phyloP scores from a whole-genome alignment of 148 eudicot species.

The Camellia lanceoleosa region DNA sequence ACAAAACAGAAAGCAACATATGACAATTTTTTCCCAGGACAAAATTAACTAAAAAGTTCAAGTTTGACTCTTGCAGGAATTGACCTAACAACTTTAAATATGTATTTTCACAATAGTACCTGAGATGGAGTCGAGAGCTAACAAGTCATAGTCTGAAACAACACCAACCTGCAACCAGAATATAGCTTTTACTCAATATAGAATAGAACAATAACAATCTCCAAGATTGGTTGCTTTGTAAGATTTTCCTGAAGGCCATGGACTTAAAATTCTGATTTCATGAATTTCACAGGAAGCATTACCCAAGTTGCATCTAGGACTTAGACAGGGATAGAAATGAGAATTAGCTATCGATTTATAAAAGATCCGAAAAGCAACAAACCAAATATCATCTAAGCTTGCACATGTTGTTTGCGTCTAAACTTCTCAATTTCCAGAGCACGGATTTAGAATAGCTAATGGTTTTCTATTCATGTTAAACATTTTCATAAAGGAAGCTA shows the following conservation, averaged over 20 bases:
- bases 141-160: constrained; percentile 89
- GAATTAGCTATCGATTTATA: neutral
- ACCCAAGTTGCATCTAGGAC: neutral
- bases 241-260: no score
- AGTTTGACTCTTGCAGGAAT: no score
- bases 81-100: neutral
- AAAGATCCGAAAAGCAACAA: neutral
- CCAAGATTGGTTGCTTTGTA: no score
- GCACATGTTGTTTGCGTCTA: no score
- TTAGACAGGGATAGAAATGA: neutral
- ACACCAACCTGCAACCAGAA: constrained; percentile 76
- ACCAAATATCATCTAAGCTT: no score
- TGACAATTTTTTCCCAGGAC: neutral
- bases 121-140: constrained; percentile 93
- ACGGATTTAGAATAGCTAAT: neutral
- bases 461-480: neutral
- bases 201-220: neutral
- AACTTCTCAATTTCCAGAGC: no score
- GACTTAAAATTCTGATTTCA: neutral
- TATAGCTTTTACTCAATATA: constrained; percentile 1
- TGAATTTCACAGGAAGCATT: neutral
- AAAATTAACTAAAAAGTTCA: neutral
- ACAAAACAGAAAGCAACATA: neutral
- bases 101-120: constrained; percentile 35
- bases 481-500: neutral